Conservation (phyloP, 1,284 basidiomycete genomes). For the Cryptococcus wingfieldii region DNA sequence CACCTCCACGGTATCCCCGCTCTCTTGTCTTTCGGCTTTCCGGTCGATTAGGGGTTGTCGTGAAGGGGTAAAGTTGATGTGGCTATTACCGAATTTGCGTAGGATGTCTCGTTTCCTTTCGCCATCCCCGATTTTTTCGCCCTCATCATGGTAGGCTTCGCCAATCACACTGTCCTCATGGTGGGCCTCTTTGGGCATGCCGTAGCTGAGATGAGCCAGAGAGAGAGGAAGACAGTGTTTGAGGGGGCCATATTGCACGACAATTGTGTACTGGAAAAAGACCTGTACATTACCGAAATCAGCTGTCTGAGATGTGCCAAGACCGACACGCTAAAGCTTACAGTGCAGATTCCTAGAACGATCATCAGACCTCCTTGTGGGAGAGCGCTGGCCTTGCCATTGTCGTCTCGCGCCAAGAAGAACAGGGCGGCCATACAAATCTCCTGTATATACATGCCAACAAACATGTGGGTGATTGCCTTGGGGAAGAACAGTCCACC, state of each 20-base stretch:
- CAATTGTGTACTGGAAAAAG: slow-evolving; percentile 63
- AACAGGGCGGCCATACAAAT: slow-evolving; percentile 78
- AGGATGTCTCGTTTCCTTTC: no score
- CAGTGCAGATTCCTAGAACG: slow-evolving; percentile 72
- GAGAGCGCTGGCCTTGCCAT: slow-evolving; percentile 57
- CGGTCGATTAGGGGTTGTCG: neutral
- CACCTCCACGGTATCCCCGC: neutral
- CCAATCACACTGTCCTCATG: slow-evolving; percentile 27
- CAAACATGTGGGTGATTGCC: slow-evolving; percentile 86
- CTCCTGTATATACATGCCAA: slow-evolving; percentile 78
- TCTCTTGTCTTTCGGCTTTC: neutral
- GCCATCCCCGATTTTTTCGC: neutral
- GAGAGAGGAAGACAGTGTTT: slow-evolving; percentile 64
- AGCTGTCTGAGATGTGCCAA: neutral
- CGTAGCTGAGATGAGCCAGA: slow-evolving; percentile 65
- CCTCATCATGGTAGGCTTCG: slow-evolving; percentile 7
- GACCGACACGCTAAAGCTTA: slow-evolving; percentile 44
- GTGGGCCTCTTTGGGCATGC: slow-evolving; percentile 39
- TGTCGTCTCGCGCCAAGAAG: slow-evolving; percentile 67
- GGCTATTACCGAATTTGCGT: neutral
- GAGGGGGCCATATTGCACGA: slow-evolving; percentile 58
- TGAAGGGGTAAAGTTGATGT: no score
- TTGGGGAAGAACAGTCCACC: slow-evolving; percentile 94
- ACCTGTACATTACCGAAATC: slow-evolving; percentile 48
- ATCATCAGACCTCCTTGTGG: slow-evolving; percentile 76